Percentiles rank a stretch among this genome's conserved stretches.
phyloP scores from a whole-genome alignment of 192 early-diverging fungal genomes.

The Umbelopsis vinacea region DNA sequence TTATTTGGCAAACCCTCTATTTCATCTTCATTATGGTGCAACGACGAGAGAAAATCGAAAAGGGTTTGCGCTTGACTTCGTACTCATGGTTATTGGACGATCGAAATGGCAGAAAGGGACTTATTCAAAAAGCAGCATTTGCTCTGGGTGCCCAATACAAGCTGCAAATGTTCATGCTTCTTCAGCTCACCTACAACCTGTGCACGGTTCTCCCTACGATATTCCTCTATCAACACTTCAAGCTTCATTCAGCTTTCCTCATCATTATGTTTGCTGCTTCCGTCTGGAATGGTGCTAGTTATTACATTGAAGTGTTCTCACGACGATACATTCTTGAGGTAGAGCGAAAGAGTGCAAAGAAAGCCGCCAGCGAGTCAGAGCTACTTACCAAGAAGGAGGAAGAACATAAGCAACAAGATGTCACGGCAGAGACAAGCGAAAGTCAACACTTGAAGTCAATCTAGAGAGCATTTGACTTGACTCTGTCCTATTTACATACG shows the following conservation, averaged over 20 bases:
- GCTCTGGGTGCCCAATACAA: constrained; percentile 57
- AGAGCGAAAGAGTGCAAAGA: constrained; percentile 22
- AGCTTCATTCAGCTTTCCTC: constrained; percentile 57
- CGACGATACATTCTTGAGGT: constrained; percentile 51
- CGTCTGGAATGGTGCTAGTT: constrained; percentile 70
- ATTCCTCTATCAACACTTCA: constrained; percentile 56
- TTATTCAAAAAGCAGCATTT: constrained; percentile 47
- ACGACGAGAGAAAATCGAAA: constrained; percentile 38
- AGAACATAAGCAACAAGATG: constrained; percentile 14
- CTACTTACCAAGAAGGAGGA: background rate
- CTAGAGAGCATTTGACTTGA: background rate
- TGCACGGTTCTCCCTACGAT: constrained; percentile 51
- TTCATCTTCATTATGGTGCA: constrained; percentile 37
- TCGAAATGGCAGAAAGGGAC: constrained; percentile 34
- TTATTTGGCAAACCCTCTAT: constrained; percentile 39
- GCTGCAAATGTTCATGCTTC: constrained; percentile 60
- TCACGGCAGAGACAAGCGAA: background rate
- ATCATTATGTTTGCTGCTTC: constrained; percentile 55
- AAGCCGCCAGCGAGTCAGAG: constrained; percentile 1
- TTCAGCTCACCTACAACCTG: constrained; percentile 60
- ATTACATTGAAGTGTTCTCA: constrained; percentile 74
- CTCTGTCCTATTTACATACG: background rate
- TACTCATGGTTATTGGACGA: constrained; percentile 68
- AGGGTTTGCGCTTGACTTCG: constrained; percentile 54
- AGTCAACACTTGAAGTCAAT: background rate